Percentiles rank a stretch among this genome's conserved stretches.
phyloP scores from a whole-genome alignment of 2,329 filamentous ascomycete genomes.

The Colletotrichum camelliae region DNA sequence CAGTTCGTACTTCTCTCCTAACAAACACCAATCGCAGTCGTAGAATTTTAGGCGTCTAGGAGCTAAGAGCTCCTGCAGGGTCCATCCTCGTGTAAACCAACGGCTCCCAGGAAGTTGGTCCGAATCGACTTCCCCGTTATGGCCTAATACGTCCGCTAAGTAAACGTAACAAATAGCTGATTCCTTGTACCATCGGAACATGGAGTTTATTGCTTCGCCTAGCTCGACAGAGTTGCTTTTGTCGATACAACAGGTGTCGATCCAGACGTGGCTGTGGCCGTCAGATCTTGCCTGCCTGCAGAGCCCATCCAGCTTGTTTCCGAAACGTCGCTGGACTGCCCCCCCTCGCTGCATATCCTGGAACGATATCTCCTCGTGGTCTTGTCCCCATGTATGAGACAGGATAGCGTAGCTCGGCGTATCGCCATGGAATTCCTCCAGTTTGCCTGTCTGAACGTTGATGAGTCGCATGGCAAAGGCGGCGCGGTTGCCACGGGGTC shows the following conservation, averaged over 20 bases:
- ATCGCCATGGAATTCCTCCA: background rate
- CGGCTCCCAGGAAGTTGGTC: background rate
- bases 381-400: background rate
- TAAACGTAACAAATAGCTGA: background rate
- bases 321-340: rapidly evolving
- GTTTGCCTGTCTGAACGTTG: background rate
- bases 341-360: background rate
- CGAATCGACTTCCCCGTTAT: rapidly evolving
- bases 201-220: background rate
- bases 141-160: rapidly evolving
- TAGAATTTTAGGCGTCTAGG: background rate
- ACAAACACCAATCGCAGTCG: background rate
- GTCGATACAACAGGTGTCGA: background rate
- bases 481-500: rapidly evolving
- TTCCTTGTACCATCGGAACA: background rate
- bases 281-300: background rate
- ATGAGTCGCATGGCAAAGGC: background rate
- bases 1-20: background rate
- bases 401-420: background rate
- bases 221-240: background rate
- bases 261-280: background rate
- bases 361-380: background rate
- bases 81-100: background rate
- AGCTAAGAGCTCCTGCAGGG: background rate
- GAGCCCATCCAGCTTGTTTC: background rate